Conservation (phyloP, 495 filamentous ascomycete genomes). For the Penicillium paxilli region DNA sequence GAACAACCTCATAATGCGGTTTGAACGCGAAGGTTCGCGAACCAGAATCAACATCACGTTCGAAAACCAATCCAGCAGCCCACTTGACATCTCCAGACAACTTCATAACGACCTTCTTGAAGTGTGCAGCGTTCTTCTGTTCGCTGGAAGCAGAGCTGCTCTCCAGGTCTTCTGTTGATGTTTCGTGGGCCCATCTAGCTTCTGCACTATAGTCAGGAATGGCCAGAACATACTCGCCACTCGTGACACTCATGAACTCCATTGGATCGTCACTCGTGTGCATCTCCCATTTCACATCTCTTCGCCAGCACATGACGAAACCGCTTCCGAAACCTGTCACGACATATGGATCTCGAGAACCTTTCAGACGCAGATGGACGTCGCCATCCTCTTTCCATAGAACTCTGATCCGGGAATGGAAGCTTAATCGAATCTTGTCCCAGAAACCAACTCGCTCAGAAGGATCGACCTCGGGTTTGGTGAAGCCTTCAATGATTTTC, state of each 20-base stretch:
- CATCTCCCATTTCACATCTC: slow-evolving; percentile 84
- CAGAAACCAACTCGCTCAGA: slow-evolving; percentile 96
- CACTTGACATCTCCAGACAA: slow-evolving; percentile 91
- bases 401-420: slow-evolving; percentile 88
- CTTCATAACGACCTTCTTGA: slow-evolving; percentile 99
- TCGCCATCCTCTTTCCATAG: slow-evolving; percentile 94
- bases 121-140: slow-evolving; percentile 71
- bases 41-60: slow-evolving; percentile 66
- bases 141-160: slow-evolving; percentile 62
- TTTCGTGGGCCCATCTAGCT: slow-evolving; percentile 65
- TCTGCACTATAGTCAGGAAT: slow-evolving; percentile 91
- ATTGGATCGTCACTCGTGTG: slow-evolving; percentile 79
- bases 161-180: slow-evolving; percentile 58
- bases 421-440: slow-evolving; percentile 96
- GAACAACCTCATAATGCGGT: slow-evolving; percentile 87
- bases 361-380: slow-evolving; percentile 91
- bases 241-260: slow-evolving; percentile 93
- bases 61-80: slow-evolving; percentile 88
- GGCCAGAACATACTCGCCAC: slow-evolving; percentile 89
- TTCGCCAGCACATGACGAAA: slow-evolving; percentile 97
- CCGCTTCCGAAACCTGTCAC: slow-evolving; percentile 91
- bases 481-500: slow-evolving; percentile 98
- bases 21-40: slow-evolving; percentile 81
- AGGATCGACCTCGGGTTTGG: slow-evolving; percentile 89
- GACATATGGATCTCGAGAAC: slow-evolving; percentile 87